Conservation (phyloP, 768 basidiomycete species). For the Dictyophora rubrovolvata region DNA sequence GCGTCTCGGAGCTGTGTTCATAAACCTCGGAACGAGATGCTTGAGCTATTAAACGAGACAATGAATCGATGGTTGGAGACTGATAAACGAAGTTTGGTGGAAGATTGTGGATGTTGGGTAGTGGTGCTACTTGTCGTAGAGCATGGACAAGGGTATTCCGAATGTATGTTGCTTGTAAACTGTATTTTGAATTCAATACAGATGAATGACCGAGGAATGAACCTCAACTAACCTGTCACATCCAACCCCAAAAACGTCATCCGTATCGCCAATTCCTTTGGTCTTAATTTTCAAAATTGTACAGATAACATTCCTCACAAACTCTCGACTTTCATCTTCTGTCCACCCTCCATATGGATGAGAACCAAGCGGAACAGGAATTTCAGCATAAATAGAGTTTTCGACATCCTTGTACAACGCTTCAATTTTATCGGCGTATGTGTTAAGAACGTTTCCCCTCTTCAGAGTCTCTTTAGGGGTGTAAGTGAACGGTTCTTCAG, state of each 20-base stretch:
- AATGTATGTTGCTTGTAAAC: conserved; percentile 29
- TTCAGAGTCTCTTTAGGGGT: conserved; percentile 32
- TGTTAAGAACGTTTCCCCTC: conserved; percentile 25
- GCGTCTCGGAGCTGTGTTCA: not conserved
- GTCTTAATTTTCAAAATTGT: conserved; percentile 18
- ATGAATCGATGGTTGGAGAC: conserved; percentile 22
- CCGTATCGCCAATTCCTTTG: conserved; percentile 16
- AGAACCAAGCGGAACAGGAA: conserved; percentile 20
- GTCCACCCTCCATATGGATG: conserved; percentile 8
- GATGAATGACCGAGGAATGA: not conserved
- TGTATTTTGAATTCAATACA: conserved; percentile 5
- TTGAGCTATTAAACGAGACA: conserved; percentile 10
- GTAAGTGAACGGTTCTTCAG: conserved; percentile 30
- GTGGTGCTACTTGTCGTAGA: conserved; percentile 12
- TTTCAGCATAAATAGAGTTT: conserved; percentile 21
- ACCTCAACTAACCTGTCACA: not conserved
- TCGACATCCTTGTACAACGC: conserved; percentile 28
- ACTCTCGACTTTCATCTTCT: conserved; percentile 12
- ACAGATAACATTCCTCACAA: conserved; percentile 24
- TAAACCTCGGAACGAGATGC: not conserved
- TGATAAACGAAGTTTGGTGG: conserved; percentile 27
- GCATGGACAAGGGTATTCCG: conserved; percentile 22
- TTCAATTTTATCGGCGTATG: conserved; percentile 32
- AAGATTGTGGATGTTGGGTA: conserved; percentile 14
- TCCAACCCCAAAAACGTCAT: not conserved